Percentiles rank a stretch among this genome's conserved stretches.
phyloP scores from a whole-genome alignment of 2,329 filamentous ascomycete species.

The Fusarium transvaalense region DNA sequence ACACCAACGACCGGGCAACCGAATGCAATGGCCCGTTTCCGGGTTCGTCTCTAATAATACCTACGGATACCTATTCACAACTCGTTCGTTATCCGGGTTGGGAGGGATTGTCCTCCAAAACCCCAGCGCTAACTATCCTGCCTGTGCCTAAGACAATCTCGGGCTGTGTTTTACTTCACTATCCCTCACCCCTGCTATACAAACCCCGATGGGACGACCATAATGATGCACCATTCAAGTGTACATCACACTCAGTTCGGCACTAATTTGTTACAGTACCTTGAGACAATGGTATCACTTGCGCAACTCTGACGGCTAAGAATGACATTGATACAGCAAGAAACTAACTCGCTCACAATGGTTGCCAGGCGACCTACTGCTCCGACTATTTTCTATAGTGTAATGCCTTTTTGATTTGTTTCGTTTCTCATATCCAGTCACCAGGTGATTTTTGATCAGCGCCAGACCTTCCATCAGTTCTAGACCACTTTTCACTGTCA shows the following conservation, averaged over 20 bases:
- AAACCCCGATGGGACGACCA: constrained; percentile 31
- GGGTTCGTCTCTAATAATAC: constrained; percentile 18
- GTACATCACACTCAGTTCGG: constrained; percentile 35
- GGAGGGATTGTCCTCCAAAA: constrained; percentile 28
- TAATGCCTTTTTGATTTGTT: constrained; percentile 1
- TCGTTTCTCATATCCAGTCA: constrained; percentile 2
- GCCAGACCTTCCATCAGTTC: constrained; percentile 36
- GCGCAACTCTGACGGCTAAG: constrained; percentile 25
- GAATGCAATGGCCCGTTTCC: constrained; percentile 33
- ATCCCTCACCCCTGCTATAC: constrained; percentile 36
- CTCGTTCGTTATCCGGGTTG: constrained; percentile 18
- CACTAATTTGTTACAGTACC: constrained; percentile 30
- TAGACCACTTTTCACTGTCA: constrained; percentile 42
- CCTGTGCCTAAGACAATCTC: constrained; percentile 45
- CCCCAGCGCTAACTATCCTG: constrained; percentile 30
- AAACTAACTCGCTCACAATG: constrained; percentile 20
- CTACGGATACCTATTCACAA: too few relatives aligned
- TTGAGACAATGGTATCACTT: constrained; percentile 47
- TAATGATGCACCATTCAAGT: constrained; percentile 34
- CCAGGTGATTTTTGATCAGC: constrained; percentile 26
- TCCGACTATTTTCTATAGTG: constrained; percentile 1
- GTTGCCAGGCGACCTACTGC: constrained; percentile 9
- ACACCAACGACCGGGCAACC: constrained; percentile 34
- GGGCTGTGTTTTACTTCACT: constrained; percentile 44
- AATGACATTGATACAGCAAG: constrained; percentile 29